Percentiles rank a stretch among this genome's conserved stretches.
Conservation (phyloP, 768 basidiomycete species). For the Auricularia cornea region DNA sequence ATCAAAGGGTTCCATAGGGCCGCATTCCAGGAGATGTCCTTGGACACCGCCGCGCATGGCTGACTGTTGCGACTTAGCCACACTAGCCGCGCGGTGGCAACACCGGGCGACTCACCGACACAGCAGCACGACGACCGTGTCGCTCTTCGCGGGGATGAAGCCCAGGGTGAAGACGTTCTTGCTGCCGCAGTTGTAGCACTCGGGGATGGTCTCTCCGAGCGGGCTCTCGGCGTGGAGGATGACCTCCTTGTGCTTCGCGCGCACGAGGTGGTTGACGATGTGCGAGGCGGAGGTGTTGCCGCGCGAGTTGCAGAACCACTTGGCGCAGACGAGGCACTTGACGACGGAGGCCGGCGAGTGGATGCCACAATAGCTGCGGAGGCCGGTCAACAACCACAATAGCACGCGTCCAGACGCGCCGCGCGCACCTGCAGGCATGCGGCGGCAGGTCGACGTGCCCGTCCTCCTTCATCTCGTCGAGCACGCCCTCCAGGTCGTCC, state of each 20-base stretch:
- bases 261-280: slow-evolving; percentile 97
- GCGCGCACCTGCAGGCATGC: slow-evolving; percentile 86
- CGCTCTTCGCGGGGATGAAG: slow-evolving; percentile 98
- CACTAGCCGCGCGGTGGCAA: background rate
- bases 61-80: slow-evolving; percentile 46
- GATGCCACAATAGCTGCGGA: slow-evolving; percentile 86
- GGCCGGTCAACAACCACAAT: slow-evolving; percentile 5
- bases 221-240: slow-evolving; percentile 92
- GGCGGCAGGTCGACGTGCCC: slow-evolving; percentile 69
- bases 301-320: slow-evolving; percentile 99
- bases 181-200: slow-evolving; percentile 98
- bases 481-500: slow-evolving; percentile 83
- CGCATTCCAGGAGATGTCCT: slow-evolving; percentile 98
- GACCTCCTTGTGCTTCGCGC: slow-evolving; percentile 98
- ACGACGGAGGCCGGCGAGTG: slow-evolving; percentile 97
- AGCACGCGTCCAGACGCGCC: slow-evolving; percentile 13
- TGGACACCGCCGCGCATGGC: slow-evolving; percentile 94
- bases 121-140: slow-evolving; percentile 94
- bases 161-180: slow-evolving; percentile 99
- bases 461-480: slow-evolving; percentile 86
- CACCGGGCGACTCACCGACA: slow-evolving; percentile 69
- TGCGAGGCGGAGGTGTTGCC: slow-evolving; percentile 98
- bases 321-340: slow-evolving; percentile 83
- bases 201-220: slow-evolving; percentile 93
- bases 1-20: slow-evolving; percentile 97